Evolutionary conservation across 2,329 filamentous ascomycete genomes (phyloP).

Genomic region (Pseudocercospora fijiensis): DNA sequence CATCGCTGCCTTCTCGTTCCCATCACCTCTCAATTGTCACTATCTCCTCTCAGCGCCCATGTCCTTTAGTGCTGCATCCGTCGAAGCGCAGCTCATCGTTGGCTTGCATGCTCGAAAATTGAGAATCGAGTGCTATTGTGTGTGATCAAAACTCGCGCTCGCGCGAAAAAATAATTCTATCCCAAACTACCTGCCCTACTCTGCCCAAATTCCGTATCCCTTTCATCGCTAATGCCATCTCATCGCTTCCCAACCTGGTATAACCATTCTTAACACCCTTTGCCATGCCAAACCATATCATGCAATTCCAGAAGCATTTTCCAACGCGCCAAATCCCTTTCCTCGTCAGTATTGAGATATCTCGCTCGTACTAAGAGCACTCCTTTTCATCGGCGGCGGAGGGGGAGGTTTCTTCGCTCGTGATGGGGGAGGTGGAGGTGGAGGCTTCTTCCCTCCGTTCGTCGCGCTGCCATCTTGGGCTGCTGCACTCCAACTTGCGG

Average conservation of each 20-base stretch:
- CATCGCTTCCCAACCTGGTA: not conserved
- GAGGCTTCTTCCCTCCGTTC: constrained; percentile 53
- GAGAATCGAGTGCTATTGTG: no score
- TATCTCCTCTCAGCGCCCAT: no score
- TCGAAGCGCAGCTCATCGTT: no score
- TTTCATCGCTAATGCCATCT: constrained; percentile 8
- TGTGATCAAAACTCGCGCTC: not conserved
- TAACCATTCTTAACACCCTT: not conserved
- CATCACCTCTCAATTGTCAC: no score
- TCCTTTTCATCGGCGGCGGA: constrained; percentile 64
- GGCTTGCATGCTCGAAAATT: no score
- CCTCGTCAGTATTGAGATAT: constrained; percentile 33
- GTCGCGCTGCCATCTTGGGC: constrained; percentile 18
- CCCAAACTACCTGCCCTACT: not conserved
- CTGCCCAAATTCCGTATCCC: not conserved
- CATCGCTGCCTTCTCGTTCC: no score
- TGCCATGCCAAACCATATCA: not conserved
- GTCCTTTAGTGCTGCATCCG: no score
- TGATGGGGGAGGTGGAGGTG: constrained; percentile 59
- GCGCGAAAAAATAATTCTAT: not conserved
- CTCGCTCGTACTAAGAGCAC: constrained; percentile 46
- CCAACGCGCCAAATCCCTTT: not conserved
- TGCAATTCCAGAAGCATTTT: not conserved
- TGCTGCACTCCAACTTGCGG: constrained; percentile 49
- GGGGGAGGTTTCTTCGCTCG: constrained; percentile 62